Percentiles rank a stretch among this genome's conserved stretches.
Conservation (phyloP, 139 green algal species). For the Pycnococcus provasolii region DNA sequence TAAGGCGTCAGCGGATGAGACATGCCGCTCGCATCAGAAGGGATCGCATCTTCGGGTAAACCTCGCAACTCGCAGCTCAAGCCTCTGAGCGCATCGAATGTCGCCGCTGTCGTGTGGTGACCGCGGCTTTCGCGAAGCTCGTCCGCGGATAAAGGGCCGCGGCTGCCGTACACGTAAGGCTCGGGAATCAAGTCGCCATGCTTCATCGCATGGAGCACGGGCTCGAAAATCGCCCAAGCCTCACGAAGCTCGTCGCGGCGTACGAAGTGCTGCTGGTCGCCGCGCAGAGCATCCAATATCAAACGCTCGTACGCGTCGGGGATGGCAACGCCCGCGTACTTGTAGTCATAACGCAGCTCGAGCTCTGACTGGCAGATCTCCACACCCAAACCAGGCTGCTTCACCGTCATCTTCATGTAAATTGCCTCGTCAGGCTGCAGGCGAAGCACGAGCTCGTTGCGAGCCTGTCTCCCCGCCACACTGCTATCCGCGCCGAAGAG, state of each 20-base stretch:
- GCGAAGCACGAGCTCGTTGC: constrained; percentile 92
- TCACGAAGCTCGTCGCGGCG: constrained; percentile 47
- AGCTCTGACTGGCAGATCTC: constrained; percentile 33
- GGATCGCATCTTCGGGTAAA: too few relatives aligned
- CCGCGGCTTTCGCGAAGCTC: constrained; percentile 1
- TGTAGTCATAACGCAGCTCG: constrained; percentile 33
- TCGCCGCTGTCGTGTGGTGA: neutral
- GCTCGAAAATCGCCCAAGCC: constrained; percentile 87
- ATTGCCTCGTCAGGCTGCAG: constrained; percentile 78
- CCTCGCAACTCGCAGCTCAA: too few relatives aligned
- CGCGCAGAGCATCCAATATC: constrained; percentile 77
- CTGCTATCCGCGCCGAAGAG: constrained; percentile 19
- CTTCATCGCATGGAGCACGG: constrained; percentile 74
- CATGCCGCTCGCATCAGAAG: too few relatives aligned
- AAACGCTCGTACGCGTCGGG: constrained; percentile 89
- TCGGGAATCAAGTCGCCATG: constrained; percentile 32
- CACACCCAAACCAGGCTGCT: constrained; percentile 33
- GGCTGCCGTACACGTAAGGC: constrained; percentile 47
- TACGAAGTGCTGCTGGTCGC: constrained; percentile 94
- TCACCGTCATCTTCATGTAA: constrained; percentile 77
- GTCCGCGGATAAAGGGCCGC: constrained; percentile 6
- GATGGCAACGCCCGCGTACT: constrained; percentile 49
- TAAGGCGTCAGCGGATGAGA: too few relatives aligned
- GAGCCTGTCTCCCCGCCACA: constrained; percentile 14
- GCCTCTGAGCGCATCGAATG: too few relatives aligned